Evolutionary conservation across 2,329 filamentous ascomycete genomes (phyloP), one percentile per base, ranked within the genome.

Genomic region (Colletotrichum sublineola): DNA sequence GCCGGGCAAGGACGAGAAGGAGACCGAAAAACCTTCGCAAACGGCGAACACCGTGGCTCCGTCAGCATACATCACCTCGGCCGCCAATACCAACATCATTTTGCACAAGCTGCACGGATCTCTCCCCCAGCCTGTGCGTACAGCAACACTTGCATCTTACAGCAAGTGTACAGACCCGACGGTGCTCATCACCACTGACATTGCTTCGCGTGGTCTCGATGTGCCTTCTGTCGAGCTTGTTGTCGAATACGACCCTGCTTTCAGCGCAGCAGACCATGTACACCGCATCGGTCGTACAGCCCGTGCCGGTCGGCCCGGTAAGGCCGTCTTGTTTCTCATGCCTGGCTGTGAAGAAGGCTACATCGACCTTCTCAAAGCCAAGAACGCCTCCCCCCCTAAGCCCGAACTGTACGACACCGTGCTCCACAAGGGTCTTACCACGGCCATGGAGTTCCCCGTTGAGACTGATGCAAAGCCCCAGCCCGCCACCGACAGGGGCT

Each of bases 251-350:
- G 96, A 99, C 79, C 95, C 96, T 0, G 94, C 96, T 2, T 98
- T 98, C 82, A 94, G 93, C 79, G 91, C 94, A 33, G 93, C 95
- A 73, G 96, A 99, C 81, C 96, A 99, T 81, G 88, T 98, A 9
- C 96, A 99, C 83, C 92, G 96, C 68, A 94, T 98, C 67, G 96
- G 96, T 67, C 93, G 96, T 81, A 99, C 96, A 14, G 96, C 96
- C 4, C 94, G 96, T 86, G 94, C 97, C 1, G 96, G 96, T 20
- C 92, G 94, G 7, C 89, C 96, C 14, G 96, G 96, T 38, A 92
- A 95, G 68, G 95, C 96, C 0, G 88, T 94, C 14, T 91, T 98
- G 33, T 98, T 98, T 86, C 89, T 99, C 18, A 90, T 95, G 71
- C 96, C 96, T 0, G 96, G 96, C 20, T 91, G 90, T 68, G 96